phyloP scores from a whole-genome alignment of 2,329 filamentous ascomycete genomes.

The Verticillium albo-atrum region DNA sequence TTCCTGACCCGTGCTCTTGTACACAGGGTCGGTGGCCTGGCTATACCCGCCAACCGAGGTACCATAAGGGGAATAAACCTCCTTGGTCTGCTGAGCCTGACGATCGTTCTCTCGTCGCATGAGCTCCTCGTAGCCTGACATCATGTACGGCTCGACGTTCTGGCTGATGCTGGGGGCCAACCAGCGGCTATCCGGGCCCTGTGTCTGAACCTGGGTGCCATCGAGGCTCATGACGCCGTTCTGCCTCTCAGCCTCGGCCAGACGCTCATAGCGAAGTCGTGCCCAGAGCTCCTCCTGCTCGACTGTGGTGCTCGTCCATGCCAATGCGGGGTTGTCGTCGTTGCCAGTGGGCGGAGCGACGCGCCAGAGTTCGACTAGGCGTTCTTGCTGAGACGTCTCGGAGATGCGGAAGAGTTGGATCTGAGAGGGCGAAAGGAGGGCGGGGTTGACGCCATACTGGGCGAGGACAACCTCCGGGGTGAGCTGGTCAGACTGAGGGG shows the following conservation, averaged over 20 bases:
- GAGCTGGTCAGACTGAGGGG: slow-evolving; percentile 41
- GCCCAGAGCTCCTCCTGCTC: slow-evolving; percentile 58
- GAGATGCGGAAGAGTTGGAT: slow-evolving; percentile 74
- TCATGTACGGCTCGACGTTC: slow-evolving; percentile 77
- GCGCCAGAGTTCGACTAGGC: slow-evolving; percentile 80
- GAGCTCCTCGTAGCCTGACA: slow-evolving; percentile 71
- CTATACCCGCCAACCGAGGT: slow-evolving; percentile 27
- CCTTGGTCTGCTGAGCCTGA: slow-evolving; percentile 21
- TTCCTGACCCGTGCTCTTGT: slow-evolving; percentile 36
- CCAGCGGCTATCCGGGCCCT: slow-evolving; percentile 48
- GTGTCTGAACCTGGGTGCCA: slow-evolving; percentile 45
- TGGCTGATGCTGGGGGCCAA: slow-evolving; percentile 25
- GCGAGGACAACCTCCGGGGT: slow-evolving; percentile 55
- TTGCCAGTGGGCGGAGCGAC: slow-evolving; percentile 66
- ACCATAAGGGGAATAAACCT: slow-evolving; percentile 40
- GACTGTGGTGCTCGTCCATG: slow-evolving; percentile 48
- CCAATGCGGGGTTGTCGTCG: slow-evolving; percentile 47
- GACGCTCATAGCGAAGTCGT: slow-evolving; percentile 54
- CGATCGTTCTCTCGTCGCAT: slow-evolving; percentile 59
- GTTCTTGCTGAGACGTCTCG: slow-evolving; percentile 64
- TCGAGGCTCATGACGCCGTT: slow-evolving; percentile 48
- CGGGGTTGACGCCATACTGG: slow-evolving; percentile 66
- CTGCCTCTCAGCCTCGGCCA: slow-evolving; percentile 30
- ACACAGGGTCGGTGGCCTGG: slow-evolving; percentile 63
- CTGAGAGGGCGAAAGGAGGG: slow-evolving; percentile 67